Evolutionary conservation across 2,329 filamentous ascomycete genomes (phyloP), one percentile per base, ranked within the genome.

Genomic region (Aspergillus caelatus): DNA sequence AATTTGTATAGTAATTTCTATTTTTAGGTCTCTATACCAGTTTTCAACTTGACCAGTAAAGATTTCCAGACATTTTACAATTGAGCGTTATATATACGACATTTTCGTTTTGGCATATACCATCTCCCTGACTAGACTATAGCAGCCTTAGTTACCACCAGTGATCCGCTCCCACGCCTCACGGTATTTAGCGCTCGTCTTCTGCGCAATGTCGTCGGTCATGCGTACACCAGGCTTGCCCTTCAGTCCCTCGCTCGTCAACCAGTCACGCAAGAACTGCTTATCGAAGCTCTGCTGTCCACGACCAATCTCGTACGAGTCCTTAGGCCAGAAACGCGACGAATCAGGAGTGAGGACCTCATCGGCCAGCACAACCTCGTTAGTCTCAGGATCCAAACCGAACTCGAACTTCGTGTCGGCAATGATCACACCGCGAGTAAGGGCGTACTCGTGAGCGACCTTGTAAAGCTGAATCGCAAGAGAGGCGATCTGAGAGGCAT

Each of bases 221-320:
- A 97, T 89, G 59, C 79, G 80, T 19, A 95, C 90, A 1, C 86
- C 89, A 30, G 89, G 83, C 79, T 91, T 91, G 1, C 90, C 91
- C 81, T 93, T 93, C 62, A 96, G 77, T 0, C 91, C 91, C 62
- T 90, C 83, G 55, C 76, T 79, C 2, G 88, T 90, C 71, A 97
- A 78, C 91, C 93, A 97, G 79, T 97, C 89, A 41, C 94, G 84
- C 69, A 97, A 77, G 72, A 85, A 89, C 80, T 94, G 91, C 84
- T 97, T 97, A 76, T 97, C 94, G 70, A 94, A 95, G 79, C 91
- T 95, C 60, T 90, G 85, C 81, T 96, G 93, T 62, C 90, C 85
- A 65, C 84, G 84, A 2, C 94, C 93, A 21, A 91, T 79, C 74
- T 88, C 85, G 75, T 94, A 96, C 53, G 84, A 84, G 50, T 88